Base-by-base conservation (phyloP, 768 basidiomycete genomes). In the Coprinopsis marcescibilis region DNA sequence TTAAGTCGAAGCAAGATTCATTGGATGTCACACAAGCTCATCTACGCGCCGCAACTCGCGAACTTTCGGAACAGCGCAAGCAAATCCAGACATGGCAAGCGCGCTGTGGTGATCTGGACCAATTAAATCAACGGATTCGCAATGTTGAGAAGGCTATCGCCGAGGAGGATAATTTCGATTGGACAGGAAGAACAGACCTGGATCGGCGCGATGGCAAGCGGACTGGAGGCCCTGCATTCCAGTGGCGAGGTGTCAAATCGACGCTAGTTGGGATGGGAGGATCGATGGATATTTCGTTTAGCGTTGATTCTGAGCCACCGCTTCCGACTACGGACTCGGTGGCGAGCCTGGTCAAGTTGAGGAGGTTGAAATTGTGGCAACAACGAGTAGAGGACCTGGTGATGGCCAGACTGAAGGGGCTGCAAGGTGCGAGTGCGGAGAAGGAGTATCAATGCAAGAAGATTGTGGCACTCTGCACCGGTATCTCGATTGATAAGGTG, bases 381-480 rank as follows among this genome's bases (percentile, higher is more conserved):
- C 60, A 74, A 46, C 73, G 89, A 46, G 79, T 88, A 67, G 83
- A 91, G 56, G 76, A 78, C 46, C 57, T 95, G 50, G 77, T 95
- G 64, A 71, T 78, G 52, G 72, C 77, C 50, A 75, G 89, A 50
- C 65, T 96, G 49, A 75, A 76, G 57, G 71, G 72, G 25, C 63
- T 94, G 52, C 80, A 88, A 55, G 89, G 85, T 36, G 82, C 83
- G 24, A 85, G 84, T 56, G 85, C 85, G 14, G 90, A 92, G 66
- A 91, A 87, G 66, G 89, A 93, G 60, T 84, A 86, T 57, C 85
- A 92, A 64, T 95, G 89, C 69, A 85, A 88, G 67, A 93, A 82
- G 67, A 83, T 98, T 50, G 84, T 99, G 20, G 82, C 91, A 12
- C 68, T 93, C 33, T 94, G 90, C 62, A 88, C 90, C 3, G 87